A percentile compares a stretch with the other conserved stretches of the same genome.
These are phyloP conservation scores for Nakaseomyces kungkrabaensis DNA, from an alignment of 1,139 yeast genomes.

Conservation along the genomic window DNA sequence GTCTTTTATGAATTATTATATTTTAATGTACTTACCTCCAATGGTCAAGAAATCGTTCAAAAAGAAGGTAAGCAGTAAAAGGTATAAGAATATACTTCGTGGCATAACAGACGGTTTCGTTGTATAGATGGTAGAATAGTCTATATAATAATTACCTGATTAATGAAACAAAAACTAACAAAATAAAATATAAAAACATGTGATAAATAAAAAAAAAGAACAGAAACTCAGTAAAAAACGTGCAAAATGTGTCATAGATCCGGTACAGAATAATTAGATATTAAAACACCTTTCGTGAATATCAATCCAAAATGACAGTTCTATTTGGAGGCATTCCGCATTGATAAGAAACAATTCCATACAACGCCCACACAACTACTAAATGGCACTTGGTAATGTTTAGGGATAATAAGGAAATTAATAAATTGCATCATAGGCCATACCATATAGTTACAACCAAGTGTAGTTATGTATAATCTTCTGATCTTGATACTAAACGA, in stretches of 20 bases:
- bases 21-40: conserved; percentile 29
- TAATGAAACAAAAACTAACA: neutral
- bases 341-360: conserved; percentile 87
- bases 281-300: neutral
- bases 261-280: neutral
- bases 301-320: neutral
- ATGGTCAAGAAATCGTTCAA: conserved; percentile 26
- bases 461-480: conserved; percentile 61
- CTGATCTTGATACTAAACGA: conserved; percentile 56
- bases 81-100: conserved; percentile 29
- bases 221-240: no score
- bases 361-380: conserved; percentile 81
- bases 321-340: conserved; percentile 40
- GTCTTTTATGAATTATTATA: conserved; percentile 42
- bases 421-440: conserved; percentile 94
- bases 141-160: neutral
- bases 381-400: conserved; percentile 79
- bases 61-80: conserved; percentile 31
- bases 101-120: conserved; percentile 6
- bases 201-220: neutral
- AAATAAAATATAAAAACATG: neutral
- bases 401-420: conserved; percentile 74
- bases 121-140: conserved; percentile 5
- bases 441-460: conserved; percentile 70
- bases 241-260: no score